phyloP scores from a whole-genome alignment of 2,329 filamentous ascomycete species.

The Alternaria sp. region DNA sequence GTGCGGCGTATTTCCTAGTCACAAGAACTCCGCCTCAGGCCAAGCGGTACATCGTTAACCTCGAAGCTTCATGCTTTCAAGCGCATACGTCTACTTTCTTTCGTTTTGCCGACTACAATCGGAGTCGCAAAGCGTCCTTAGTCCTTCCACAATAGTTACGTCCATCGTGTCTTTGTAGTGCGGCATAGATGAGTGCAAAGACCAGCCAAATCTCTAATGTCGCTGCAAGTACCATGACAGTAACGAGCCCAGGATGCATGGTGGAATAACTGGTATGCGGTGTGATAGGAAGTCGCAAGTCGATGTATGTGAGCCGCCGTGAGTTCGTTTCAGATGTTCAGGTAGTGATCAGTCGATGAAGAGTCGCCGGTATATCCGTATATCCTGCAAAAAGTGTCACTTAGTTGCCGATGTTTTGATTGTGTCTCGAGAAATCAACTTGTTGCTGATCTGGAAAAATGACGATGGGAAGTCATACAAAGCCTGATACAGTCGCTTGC shows the following conservation, averaged over 20 bases:
- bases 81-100: not conserved
- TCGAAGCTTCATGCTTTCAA: not conserved
- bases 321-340: not conserved
- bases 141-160: conserved; percentile 6
- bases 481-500: not conserved
- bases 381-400: not conserved
- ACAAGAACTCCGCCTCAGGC: not conserved
- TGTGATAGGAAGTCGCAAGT: not conserved
- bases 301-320: not conserved
- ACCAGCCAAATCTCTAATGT: conserved; percentile 15
- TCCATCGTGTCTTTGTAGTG: conserved; percentile 8
- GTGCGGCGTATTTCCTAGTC: not conserved
- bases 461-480: not conserved
- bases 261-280: not conserved
- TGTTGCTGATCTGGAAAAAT: not conserved
- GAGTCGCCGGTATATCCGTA: not conserved
- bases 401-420: not conserved
- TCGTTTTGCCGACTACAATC: not conserved
- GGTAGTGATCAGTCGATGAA: not conserved
- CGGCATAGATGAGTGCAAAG: conserved; percentile 16
- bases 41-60: not conserved
- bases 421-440: not conserved
- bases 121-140: conserved; percentile 1
- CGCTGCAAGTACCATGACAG: not conserved
- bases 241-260: conserved; percentile 10